Percentiles rank a stretch among this genome's conserved stretches.
These are phyloP conservation scores for Aphanomyces stellatus DNA, from an alignment of 352 stramenopile species.

Conservation along the genomic window DNA sequence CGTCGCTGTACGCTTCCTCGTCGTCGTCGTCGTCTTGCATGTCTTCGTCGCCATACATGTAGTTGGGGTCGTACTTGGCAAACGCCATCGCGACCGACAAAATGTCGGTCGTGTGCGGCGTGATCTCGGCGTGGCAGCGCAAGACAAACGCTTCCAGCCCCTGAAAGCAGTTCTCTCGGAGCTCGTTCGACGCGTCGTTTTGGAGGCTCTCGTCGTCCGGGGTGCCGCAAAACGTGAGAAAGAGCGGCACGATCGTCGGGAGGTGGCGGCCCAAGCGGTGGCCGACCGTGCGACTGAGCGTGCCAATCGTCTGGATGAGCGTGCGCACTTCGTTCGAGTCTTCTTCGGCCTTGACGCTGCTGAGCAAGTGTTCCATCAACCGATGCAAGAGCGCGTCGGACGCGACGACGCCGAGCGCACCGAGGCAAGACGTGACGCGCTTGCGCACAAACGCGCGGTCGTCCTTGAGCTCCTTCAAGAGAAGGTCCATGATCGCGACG, in stretches of 20 bases:
- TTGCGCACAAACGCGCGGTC: constrained; percentile 90
- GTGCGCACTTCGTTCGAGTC: constrained; percentile 80
- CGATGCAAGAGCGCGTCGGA: constrained; percentile 91
- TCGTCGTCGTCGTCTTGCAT: constrained; percentile 58
- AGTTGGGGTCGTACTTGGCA: constrained; percentile 98
- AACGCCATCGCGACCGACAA: constrained; percentile 87
- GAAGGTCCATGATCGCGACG: constrained; percentile 81
- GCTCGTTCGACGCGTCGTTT: constrained; percentile 91
- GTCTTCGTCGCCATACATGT: constrained; percentile 93
- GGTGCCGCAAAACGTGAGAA: constrained; percentile 92
- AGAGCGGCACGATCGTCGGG: constrained; percentile 93
- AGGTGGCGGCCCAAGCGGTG: constrained; percentile 94
- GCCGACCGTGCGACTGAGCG: constrained; percentile 92
- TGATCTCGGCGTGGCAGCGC: constrained; percentile 93
- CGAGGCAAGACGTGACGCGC: constrained; percentile 91
- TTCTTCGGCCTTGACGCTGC: constrained; percentile 75
- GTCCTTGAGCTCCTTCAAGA: constrained; percentile 78
- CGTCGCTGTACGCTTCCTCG: constrained; percentile 67
- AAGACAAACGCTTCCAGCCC: constrained; percentile 96
- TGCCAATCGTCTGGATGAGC: constrained; percentile 96
- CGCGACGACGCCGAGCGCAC: constrained; percentile 92
- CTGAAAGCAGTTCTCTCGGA: constrained; percentile 97
- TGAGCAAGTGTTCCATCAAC: constrained; percentile 89
- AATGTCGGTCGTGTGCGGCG: constrained; percentile 91
- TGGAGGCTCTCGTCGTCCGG: constrained; percentile 89